Conservation (phyloP, 768 basidiomycete species). For the Candolleomyces aberdarensis region DNA sequence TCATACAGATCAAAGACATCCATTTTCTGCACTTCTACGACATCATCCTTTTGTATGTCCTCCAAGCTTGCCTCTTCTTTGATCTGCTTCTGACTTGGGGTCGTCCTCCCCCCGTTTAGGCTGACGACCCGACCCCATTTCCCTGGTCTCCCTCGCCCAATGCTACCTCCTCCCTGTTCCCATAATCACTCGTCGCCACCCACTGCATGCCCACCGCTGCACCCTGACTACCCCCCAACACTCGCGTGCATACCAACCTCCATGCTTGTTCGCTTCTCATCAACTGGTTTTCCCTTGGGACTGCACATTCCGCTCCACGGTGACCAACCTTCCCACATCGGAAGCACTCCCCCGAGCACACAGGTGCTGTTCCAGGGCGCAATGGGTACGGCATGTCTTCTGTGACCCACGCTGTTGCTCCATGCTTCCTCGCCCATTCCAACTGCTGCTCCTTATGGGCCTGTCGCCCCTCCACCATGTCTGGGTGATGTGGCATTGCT, state of each 20-base stretch:
- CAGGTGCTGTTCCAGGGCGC: background rate
- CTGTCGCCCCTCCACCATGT: background rate
- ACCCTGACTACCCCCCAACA: background rate
- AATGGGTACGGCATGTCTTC: background rate
- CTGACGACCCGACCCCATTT: slow-evolving; percentile 1
- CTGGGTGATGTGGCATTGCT: background rate
- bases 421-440: background rate
- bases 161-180: background rate
- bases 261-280: background rate
- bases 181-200: background rate
- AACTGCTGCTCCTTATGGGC: background rate
- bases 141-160: background rate
- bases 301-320: background rate
- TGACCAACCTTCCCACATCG: background rate
- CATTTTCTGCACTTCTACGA: background rate
- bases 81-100: background rate
- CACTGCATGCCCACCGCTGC: background rate
- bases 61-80: background rate
- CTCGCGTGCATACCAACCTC: background rate
- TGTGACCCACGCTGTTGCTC: background rate
- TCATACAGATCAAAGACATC: background rate
- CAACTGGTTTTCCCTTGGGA: background rate
- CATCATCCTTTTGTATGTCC: background rate
- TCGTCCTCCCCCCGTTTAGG: background rate
- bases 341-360: background rate